Evolutionary conservation across 2,329 filamentous ascomycete species (phyloP).

Genomic region (Exophiala dermatitidis): DNA sequence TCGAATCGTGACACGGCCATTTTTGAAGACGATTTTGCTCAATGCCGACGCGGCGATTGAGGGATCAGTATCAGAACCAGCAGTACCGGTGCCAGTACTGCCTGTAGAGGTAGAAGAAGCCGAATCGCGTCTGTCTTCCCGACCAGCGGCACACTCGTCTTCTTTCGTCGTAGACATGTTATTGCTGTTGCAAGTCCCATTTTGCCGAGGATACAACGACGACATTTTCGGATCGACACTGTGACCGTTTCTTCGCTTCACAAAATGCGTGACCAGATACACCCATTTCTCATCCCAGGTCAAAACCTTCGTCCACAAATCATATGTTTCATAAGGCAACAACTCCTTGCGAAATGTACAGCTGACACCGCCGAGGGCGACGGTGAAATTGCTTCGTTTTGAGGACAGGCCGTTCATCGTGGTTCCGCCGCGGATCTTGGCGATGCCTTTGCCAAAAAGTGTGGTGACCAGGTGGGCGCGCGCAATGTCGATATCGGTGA

Average conservation of each 20-base stretch:
- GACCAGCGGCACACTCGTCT: neutral
- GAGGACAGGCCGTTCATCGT: constrained; percentile 44
- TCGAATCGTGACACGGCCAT: constrained; percentile 72
- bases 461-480: constrained; percentile 72
- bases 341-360: constrained; percentile 70
- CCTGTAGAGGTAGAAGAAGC: no score
- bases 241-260: constrained; percentile 31
- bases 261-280: constrained; percentile 67
- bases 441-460: constrained; percentile 54
- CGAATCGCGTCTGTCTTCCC: constrained; percentile 35
- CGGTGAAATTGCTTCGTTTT: constrained; percentile 45
- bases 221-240: constrained; percentile 9
- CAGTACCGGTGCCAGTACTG: no score
- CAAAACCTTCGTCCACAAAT: constrained; percentile 67
- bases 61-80: no score
- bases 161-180: neutral
- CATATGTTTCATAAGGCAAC: constrained; percentile 58
- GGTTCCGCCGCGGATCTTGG: constrained; percentile 36
- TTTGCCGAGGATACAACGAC: constrained; percentile 11
- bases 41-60: constrained; percentile 61
- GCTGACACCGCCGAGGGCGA: constrained; percentile 64
- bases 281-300: constrained; percentile 77
- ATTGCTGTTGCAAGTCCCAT: neutral
- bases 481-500: constrained; percentile 55
- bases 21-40: constrained; percentile 75